Percentiles rank a stretch among this genome's conserved stretches.
Conservation (phyloP, 768 basidiomycete genomes). For the Russula emetica region DNA sequence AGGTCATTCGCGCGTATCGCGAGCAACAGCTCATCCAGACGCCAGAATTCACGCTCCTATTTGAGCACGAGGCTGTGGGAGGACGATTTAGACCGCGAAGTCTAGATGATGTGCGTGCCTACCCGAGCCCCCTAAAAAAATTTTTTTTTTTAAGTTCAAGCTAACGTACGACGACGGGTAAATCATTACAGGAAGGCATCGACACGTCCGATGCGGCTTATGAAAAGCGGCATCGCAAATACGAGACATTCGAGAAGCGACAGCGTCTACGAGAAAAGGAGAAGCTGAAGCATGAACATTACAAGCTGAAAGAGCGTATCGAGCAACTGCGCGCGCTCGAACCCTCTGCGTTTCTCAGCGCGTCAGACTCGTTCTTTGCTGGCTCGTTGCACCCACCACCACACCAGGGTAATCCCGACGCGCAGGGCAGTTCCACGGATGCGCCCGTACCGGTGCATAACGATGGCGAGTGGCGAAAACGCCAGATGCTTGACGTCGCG, state of each 20-base stretch:
- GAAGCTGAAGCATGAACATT: slow-evolving; percentile 86
- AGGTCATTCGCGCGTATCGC: slow-evolving; percentile 66
- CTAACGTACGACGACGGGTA: slow-evolving; percentile 8
- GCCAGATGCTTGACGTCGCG: slow-evolving; percentile 72
- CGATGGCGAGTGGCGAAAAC: slow-evolving; percentile 71
- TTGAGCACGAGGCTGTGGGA: slow-evolving; percentile 52
- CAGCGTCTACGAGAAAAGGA: slow-evolving; percentile 85
- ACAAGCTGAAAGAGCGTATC: slow-evolving; percentile 85
- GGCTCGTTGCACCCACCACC: slow-evolving; percentile 35
- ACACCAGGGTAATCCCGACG: slow-evolving; percentile 35
- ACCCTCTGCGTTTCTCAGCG: slow-evolving; percentile 56
- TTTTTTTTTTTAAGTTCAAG: slow-evolving; percentile 19
- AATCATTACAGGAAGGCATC: slow-evolving; percentile 41
- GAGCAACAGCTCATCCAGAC: slow-evolving; percentile 73
- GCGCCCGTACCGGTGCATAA: slow-evolving; percentile 33
- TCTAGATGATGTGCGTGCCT: slow-evolving; percentile 60
- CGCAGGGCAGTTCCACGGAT: not conserved
- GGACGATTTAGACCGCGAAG: slow-evolving; percentile 67
- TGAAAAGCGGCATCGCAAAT: slow-evolving; percentile 78
- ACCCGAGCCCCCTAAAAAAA: not conserved
- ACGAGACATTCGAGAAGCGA: slow-evolving; percentile 82
- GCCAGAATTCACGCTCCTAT: slow-evolving; percentile 55
- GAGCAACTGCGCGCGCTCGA: slow-evolving; percentile 80
- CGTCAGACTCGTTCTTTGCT: slow-evolving; percentile 54
- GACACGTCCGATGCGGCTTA: slow-evolving; percentile 81